A percentile compares a stretch with the other conserved stretches of the same genome.
These are phyloP conservation scores for Aspergillus avenaceus DNA, from an alignment of 495 filamentous ascomycete genomes.

Conservation along the genomic window DNA sequence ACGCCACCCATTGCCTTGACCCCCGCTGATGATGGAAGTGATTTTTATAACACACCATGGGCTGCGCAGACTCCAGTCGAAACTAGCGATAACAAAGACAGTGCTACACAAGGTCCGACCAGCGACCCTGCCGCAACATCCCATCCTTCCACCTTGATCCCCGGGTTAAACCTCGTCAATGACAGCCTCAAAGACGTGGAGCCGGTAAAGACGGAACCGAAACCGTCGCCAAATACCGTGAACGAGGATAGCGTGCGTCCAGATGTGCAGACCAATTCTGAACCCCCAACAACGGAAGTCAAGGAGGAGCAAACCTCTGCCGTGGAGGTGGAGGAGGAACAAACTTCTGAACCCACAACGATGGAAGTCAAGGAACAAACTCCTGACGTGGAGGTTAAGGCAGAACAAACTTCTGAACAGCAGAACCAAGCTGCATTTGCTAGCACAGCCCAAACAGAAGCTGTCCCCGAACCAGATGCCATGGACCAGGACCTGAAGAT, in stretches of 20 bases:
- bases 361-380: constrained; percentile 4
- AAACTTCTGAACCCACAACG: too few relatives aligned
- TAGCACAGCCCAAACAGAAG: not conserved
- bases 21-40: constrained; percentile 34
- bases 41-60: constrained; percentile 41
- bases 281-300: not conserved
- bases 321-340: too few relatives aligned
- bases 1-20: constrained; percentile 34
- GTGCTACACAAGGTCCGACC: not conserved
- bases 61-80: constrained; percentile 22
- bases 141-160: constrained; percentile 26
- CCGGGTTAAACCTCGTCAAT: constrained; percentile 38
- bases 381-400: too few relatives aligned
- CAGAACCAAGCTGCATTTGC: constrained; percentile 4
- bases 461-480: not conserved
- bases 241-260: constrained; percentile 1
- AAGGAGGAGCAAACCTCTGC: not conserved
- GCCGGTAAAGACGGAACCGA: constrained; percentile 13
- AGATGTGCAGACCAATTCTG: not conserved
- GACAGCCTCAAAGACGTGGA: constrained; percentile 15
- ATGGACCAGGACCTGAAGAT: constrained; percentile 11
- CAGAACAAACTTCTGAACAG: constrained; percentile 21
- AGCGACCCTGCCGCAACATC: constrained; percentile 9
- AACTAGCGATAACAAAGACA: constrained; percentile 1
- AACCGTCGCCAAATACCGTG: constrained; percentile 5